Evolutionary conservation across 352 stramenopile genomes (phyloP).

Genomic region (Globisporangium cederbergense): DNA sequence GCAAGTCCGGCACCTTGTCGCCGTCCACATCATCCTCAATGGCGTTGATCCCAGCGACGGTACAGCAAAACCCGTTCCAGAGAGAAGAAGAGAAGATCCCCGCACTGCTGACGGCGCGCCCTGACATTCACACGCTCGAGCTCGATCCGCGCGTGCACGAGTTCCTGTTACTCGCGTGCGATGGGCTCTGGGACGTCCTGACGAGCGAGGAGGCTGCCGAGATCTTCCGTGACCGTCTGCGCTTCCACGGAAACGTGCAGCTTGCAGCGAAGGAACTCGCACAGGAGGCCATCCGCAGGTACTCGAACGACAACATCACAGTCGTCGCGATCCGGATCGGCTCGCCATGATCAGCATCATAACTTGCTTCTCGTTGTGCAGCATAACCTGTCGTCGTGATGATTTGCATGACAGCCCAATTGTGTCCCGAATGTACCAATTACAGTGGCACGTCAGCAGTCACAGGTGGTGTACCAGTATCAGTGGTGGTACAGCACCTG

Average conservation of each 20-base stretch:
- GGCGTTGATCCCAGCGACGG: slow-evolving; percentile 13
- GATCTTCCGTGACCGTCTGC: slow-evolving; percentile 50
- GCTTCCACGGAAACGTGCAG: slow-evolving; percentile 49
- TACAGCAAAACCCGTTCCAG: slow-evolving; percentile 33
- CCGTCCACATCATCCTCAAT: slow-evolving; percentile 1
- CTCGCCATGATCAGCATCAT: slow-evolving; percentile 7
- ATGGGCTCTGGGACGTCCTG: slow-evolving; percentile 85
- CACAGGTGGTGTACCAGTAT: neutral
- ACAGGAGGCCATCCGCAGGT: slow-evolving; percentile 65
- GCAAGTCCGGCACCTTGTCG: neutral
- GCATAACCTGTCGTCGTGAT: no score
- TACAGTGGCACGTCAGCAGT: neutral
- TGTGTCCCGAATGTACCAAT: slow-evolving; percentile 1
- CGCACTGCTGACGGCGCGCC: slow-evolving; percentile 44
- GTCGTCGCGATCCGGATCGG: slow-evolving; percentile 36
- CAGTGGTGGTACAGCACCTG: no score
- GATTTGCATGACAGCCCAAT: neutral
- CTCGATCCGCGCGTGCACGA: slow-evolving; percentile 38
- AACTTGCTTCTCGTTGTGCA: no score
- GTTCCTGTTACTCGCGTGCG: slow-evolving; percentile 76
- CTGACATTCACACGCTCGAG: slow-evolving; percentile 43
- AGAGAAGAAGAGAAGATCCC: slow-evolving; percentile 51
- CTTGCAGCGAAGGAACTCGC: slow-evolving; percentile 66
- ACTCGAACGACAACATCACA: slow-evolving; percentile 82
- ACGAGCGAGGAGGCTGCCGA: slow-evolving; percentile 54